These are phyloP conservation scores for Anisodus acutangulus DNA, from an alignment of 257 asterid species.

Conservation along the genomic window DNA sequence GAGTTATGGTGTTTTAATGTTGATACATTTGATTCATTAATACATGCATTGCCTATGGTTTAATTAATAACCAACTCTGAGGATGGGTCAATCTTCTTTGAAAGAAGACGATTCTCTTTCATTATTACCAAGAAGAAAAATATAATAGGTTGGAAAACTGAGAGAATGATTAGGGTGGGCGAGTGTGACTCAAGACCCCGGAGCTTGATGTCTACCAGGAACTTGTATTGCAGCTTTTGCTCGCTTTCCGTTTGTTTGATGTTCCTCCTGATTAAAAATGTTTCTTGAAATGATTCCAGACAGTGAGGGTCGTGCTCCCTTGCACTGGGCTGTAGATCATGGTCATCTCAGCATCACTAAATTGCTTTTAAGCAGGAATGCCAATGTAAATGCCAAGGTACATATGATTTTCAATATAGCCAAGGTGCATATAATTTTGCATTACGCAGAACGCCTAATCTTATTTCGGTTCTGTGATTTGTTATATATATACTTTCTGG, in stretches of 20 bases:
- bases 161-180: not conserved
- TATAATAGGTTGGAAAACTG: not conserved
- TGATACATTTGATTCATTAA: not conserved
- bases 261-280: constrained; percentile 27
- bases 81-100: constrained; percentile 5
- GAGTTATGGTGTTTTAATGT: not conserved
- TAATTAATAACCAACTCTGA: constrained; percentile 4
- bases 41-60: not conserved
- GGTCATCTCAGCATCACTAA: constrained; percentile 71
- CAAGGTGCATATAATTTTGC: constrained; percentile 51
- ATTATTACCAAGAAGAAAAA: not conserved
- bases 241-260: not conserved
- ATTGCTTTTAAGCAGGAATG: constrained; percentile 71
- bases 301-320: constrained; percentile 94
- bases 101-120: constrained; percentile 12
- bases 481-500: not conserved
- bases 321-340: constrained; percentile 99
- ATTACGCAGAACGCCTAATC: not conserved
- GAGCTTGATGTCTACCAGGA: constrained; percentile 18
- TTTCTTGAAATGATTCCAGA: constrained; percentile 59
- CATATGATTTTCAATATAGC: constrained; percentile 34
- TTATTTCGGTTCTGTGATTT: not conserved
- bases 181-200: not conserved
- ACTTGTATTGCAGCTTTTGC: constrained; percentile 26
- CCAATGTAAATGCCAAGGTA: constrained; percentile 89